Base-by-base conservation (phyloP, 2,329 filamentous ascomycete species). In the Botrytis byssoidea region DNA sequence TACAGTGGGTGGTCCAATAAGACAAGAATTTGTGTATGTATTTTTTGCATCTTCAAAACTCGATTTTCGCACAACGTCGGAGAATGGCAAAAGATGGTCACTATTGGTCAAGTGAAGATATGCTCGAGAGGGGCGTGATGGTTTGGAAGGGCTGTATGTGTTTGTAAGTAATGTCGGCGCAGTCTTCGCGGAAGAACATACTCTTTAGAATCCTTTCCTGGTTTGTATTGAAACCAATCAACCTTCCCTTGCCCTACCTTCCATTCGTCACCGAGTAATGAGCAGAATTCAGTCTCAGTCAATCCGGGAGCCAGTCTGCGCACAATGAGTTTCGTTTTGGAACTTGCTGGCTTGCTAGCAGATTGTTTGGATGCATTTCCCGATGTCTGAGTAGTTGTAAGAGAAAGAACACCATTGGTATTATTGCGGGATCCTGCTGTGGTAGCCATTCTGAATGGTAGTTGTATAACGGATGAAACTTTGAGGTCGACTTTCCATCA, bases 251-350 rank as follows among this genome's bases (percentile, higher is more conserved):
- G 88, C n/a, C 92, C 93, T 5, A 88, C 79, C 79, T 90, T 92
- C 95, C 95, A 98, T 67, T 94, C 91, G 2, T 91, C 87, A 6
- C 94, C 95, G 20, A 98, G 82, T 14, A 90, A 86, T 22, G 84
- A 82, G 78, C 90, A 86, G 76, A 97, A 95, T 79, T 99, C 96
- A 0, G 87, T 83, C 79, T 93, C 88, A 0, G 93, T 97, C 81
- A 99, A 86, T 14, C 92, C 93, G 1, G 96, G 95, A 16, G 96
- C 93, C 6, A 99, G 88, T 73, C 95, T 89, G 70, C 97, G 90
- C 72, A 98, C 86, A 37, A 97, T 86, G 20, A 97, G 87, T 85
- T 98, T 98, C 79, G 97, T 88, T 74, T 93, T 92, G 6, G 77
- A 77, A 72, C 84, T 84, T 55, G 83, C 78, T 70, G 84, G 82